Conservation (phyloP, 1,284 basidiomycete species). For the Fomitopsis palustris region DNA sequence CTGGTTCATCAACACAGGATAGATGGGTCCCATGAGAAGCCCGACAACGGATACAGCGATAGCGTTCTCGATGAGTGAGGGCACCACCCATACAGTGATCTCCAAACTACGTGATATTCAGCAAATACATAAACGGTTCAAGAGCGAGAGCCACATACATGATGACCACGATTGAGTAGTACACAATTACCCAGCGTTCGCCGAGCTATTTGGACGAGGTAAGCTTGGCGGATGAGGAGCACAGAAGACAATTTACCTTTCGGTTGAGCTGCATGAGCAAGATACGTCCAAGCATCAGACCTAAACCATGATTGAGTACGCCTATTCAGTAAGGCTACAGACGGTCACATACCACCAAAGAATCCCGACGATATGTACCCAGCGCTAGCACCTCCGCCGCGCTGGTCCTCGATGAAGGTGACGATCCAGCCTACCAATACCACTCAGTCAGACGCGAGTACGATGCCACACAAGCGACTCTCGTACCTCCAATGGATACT, state of each 20-base stretch:
- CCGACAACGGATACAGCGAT: conserved; percentile 54
- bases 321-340: conserved; percentile 56
- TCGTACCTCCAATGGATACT: conserved; percentile 57
- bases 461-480: conserved; percentile 18
- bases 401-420: conserved; percentile 43
- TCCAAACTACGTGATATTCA: conserved; percentile 44
- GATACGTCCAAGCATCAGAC: conserved; percentile 56
- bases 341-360: conserved; percentile 27
- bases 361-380: conserved; percentile 38
- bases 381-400: conserved; percentile 28
- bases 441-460: conserved; percentile 48
- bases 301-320: conserved; percentile 58
- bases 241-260: conserved; percentile 32
- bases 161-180: conserved; percentile 50
- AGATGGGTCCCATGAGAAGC: conserved; percentile 48
- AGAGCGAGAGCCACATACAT: conserved; percentile 34
- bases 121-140: conserved; percentile 32
- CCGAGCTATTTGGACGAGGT: conserved; percentile 39
- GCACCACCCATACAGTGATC: conserved; percentile 61
- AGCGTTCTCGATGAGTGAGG: conserved; percentile 48
- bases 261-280: conserved; percentile 55
- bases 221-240: neutral
- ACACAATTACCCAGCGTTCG: conserved; percentile 47
- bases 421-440: conserved; percentile 54
- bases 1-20: conserved; percentile 51